Evolutionary conservation across 192 early-diverging fungal genomes (phyloP), one percentile per base, ranked within the genome.

Genomic region (Piromyces finnis): DNA sequence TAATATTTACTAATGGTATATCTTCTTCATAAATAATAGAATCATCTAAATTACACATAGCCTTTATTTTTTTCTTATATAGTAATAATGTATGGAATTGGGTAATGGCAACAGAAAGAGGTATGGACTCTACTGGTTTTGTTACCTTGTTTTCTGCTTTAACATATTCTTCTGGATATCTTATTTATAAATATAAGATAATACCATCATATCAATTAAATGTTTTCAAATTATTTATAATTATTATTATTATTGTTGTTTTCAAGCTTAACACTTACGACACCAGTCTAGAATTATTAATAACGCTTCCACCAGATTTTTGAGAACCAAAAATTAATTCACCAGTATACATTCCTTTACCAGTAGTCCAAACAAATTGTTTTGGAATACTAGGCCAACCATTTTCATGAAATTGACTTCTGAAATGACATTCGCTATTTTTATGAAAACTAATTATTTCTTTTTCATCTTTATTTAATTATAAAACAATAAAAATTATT

Each of bases 301-400:
- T 90, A 3, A 97, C 90, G 81, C 92, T 92, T 79, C 96, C 95
- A 16, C 93, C 91, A 35, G 87, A 39, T 80, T 87, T 87, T 83
- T 94, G 92, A 1, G 89, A 89, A 9, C 91, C 93, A 86, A 94
- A 94, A 2, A 89, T 88, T 16, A 98, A 86, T 29, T 89, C 88
- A 36, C 97, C 96, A 82, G 92, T 92, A 81, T 94, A 97, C 11
- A 98, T 89, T 78, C 97, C 97, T 77, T 95, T 90, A 1, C 87
- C 91, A 6, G 96, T 97, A 80, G 95, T 81, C 97, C 97, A 99
- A 5, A 93, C 93, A 90, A 97, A 96, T 30, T 89, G 90, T 79
- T 94, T 90, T 2, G 93, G 91, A 22, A 88, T 82, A 27, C 90
- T 89, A 78, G 89, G 90, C 30, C 87, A 85, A n/a, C 90, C 90